phyloP scores from a whole-genome alignment of 2,329 filamentous ascomycete genomes.

The Clonostachys chloroleuca region DNA sequence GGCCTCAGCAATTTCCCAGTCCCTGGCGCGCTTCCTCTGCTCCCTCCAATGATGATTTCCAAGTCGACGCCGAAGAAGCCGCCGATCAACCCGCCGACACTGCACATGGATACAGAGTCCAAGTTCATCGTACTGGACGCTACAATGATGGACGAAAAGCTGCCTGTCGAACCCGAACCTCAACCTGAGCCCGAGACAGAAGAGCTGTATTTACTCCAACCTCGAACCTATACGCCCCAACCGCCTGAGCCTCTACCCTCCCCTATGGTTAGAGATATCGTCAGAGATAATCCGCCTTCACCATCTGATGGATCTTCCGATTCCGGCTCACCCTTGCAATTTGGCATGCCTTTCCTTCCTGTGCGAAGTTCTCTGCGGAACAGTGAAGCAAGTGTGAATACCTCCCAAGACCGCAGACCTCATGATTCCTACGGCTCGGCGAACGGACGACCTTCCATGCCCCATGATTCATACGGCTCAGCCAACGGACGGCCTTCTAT shows the following conservation, averaged over 20 bases:
- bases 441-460: conserved; percentile 43
- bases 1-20: conserved; percentile 12
- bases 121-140: neutral
- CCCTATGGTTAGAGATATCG: conserved; percentile 23
- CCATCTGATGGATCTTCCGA: neutral
- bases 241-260: conserved; percentile 39
- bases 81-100: neutral
- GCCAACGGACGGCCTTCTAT: neutral
- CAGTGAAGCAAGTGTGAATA: conserved; percentile 1
- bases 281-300: too few relatives aligned
- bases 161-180: neutral
- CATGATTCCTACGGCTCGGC: conserved; percentile 13
- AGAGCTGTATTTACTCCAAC: conserved; percentile 49
- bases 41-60: conserved; percentile 6
- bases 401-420: conserved; percentile 38
- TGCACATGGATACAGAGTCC: neutral
- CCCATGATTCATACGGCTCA: conserved; percentile 25
- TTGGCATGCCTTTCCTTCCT: conserved; percentile 7
- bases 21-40: conserved; percentile 10
- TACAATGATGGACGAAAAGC: neutral
- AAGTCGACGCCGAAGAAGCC: neutral
- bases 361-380: too few relatives aligned
- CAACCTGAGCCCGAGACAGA: conserved; percentile 18
- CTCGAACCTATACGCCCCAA: conserved; percentile 52
- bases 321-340: conserved; percentile 4